Conservation (phyloP, 2,329 filamentous ascomycete genomes). For the Scedosporium dehoogii region DNA sequence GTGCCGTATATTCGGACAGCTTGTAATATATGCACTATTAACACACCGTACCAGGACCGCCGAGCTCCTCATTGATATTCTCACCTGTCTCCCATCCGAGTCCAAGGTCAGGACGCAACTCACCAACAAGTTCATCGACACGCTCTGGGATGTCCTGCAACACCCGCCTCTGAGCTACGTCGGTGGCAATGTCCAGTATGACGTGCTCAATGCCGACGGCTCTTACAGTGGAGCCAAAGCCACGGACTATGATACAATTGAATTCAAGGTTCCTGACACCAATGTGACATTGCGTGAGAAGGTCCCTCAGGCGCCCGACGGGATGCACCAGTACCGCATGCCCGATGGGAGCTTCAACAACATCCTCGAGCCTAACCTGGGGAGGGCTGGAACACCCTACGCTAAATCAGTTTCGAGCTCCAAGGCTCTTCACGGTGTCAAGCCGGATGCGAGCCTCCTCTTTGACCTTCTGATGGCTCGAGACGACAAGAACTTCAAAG, state of each 20-base stretch:
- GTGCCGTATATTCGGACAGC: not conserved
- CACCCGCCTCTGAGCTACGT: conserved; percentile 40
- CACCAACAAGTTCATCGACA: conserved; percentile 39
- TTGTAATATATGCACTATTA: conserved; percentile 10
- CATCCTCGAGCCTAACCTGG: conserved; percentile 51
- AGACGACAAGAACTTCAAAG: conserved; percentile 35
- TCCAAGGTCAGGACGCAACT: conserved; percentile 25
- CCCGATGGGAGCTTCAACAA: conserved; percentile 41
- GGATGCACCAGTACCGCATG: conserved; percentile 22
- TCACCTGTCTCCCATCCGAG: conserved; percentile 24
- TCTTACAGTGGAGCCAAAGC: conserved; percentile 22
- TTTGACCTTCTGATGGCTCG: conserved; percentile 61
- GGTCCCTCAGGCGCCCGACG: conserved; percentile 25
- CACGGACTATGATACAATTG: conserved; percentile 22
- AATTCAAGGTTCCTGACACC: conserved; percentile 28
- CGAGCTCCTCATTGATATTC: conserved; percentile 28
- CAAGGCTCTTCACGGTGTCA: conserved; percentile 45
- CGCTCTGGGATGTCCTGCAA: conserved; percentile 43
- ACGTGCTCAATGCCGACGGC: conserved; percentile 20
- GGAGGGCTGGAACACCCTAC: conserved; percentile 56
- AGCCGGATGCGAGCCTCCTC: conserved; percentile 55
- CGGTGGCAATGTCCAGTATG: conserved; percentile 29
- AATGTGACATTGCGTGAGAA: conserved; percentile 25
- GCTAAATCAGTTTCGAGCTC: conserved; percentile 54
- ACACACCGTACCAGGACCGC: conserved; percentile 20